These are phyloP conservation scores for Kockovaella imperatae DNA, from an alignment of 768 basidiomycete genomes.

Conservation along the genomic window DNA sequence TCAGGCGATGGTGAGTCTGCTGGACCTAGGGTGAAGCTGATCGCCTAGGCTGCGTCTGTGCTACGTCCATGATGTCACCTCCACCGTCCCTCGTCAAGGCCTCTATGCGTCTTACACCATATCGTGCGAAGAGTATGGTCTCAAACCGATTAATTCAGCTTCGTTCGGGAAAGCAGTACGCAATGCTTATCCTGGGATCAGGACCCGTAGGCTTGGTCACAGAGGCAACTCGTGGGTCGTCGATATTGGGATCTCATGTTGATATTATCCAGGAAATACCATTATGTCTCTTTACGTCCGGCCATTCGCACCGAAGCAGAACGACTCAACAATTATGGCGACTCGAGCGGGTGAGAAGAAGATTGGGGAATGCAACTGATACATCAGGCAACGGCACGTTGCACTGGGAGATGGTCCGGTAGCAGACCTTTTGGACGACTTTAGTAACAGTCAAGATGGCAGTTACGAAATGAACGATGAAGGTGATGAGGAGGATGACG, in stretches of 20 bases:
- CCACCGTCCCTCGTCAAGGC: slow-evolving; percentile 82
- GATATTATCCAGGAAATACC: slow-evolving; percentile 67
- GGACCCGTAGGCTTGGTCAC: slow-evolving; percentile 84
- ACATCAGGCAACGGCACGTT: slow-evolving; percentile 28
- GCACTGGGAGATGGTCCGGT: slow-evolving; percentile 66
- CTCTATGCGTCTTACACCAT: slow-evolving; percentile 87
- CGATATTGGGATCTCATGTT: not conserved
- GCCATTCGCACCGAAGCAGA: slow-evolving; percentile 27
- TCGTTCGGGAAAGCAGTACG: slow-evolving; percentile 91
- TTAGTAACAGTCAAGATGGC: slow-evolving; percentile 53
- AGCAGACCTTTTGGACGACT: no score
- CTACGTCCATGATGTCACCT: slow-evolving; percentile 12
- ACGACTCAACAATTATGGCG: slow-evolving; percentile 39
- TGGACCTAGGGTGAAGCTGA: not conserved
- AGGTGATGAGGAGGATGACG: slow-evolving; percentile 53
- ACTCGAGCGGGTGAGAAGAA: slow-evolving; percentile 36
- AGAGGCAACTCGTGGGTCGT: slow-evolving; percentile 58
- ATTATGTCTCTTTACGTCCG: slow-evolving; percentile 48
- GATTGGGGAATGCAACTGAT: slow-evolving; percentile 36
- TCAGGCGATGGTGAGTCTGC: slow-evolving; percentile 21
- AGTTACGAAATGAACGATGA: slow-evolving; percentile 61
- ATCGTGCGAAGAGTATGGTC: slow-evolving; percentile 84
- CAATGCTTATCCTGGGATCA: slow-evolving; percentile 87
- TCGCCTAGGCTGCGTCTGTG: slow-evolving; percentile 20
- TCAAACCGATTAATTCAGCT: slow-evolving; percentile 91